Base-by-base conservation (phyloP, 202 grass and related monocot genomes). In the Elaeis oleifera region DNA sequence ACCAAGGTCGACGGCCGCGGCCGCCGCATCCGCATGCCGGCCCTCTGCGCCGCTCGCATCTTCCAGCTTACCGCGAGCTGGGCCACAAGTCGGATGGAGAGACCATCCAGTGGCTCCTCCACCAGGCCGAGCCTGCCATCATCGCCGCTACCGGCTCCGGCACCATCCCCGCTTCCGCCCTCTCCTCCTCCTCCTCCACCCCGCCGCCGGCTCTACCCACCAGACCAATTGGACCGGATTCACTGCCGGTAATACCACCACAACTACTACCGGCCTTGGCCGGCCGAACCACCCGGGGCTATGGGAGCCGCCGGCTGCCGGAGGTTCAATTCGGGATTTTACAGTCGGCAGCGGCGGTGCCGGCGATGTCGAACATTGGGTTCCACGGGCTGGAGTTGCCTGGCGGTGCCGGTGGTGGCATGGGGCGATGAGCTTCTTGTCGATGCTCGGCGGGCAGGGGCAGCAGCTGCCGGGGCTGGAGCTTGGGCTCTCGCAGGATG, bases 91-190 rank as follows among this genome's bases (percentile, higher is more conserved):
- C 65, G 18, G 65, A 69, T 16, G 65, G 65, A 18, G 65, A 69
- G 65, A 69, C 65, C 14, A 69, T 69, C 28, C 65, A 69, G 29
- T 69, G 65, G 65, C 65, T 69, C 17, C 53, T 69, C n/a, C 65
- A 69, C 25, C 65, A 69, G 53, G 65, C 65, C 27, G 65, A 69
- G 27, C 29, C 52, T 11, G 54, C 65, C 28, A 69, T 69, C 53
- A 56, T 69, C 53, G 65, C 65, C 14, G 65, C 52, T 26, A 69
- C 65, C 53, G 65, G 65, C 52, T 39, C 65, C 7, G 53, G 65
- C 65, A 69, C 65, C 27, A 69, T 69, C 65, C 65, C 65, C 4
- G 65, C 65, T 5, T 69, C 65, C 1, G 65, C 53, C 27, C 27
- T 69, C 4, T 11, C 65, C 18, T 54, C 53, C 6, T n/a, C 53